A percentile compares a stretch with the other conserved stretches of the same genome.
Evolutionary conservation across 495 filamentous ascomycete genomes (phyloP).

Genomic region (Podospora anserina): DNA sequence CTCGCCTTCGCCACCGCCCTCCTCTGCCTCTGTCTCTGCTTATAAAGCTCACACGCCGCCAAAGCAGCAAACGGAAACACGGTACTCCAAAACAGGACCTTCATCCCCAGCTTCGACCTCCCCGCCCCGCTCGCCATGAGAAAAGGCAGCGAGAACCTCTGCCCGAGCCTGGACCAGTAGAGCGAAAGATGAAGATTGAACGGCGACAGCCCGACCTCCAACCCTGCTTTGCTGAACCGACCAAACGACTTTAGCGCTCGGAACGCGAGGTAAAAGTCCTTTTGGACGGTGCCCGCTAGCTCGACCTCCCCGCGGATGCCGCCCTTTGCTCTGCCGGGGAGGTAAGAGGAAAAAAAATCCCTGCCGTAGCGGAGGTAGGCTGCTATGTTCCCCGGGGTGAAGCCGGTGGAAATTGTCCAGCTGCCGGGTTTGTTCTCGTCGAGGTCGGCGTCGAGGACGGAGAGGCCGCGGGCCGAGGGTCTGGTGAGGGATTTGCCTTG

Average conservation of each 20-base stretch:
- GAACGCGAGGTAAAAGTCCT: slow-evolving; percentile 28
- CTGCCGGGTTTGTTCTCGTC: slow-evolving; percentile 14
- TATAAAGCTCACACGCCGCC: slow-evolving; percentile 49
- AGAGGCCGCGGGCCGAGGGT: slow-evolving; percentile 20
- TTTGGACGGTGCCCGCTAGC: slow-evolving; percentile 18
- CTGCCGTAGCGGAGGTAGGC: slow-evolving; percentile 28
- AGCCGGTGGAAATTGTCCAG: slow-evolving; percentile 27
- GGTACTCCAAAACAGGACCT: slow-evolving; percentile 36
- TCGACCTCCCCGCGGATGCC: slow-evolving; percentile 29
- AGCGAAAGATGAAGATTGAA: slow-evolving; percentile 35
- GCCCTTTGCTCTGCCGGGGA: background rate
- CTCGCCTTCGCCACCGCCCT: slow-evolving; percentile 36
- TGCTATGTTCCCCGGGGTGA: slow-evolving; percentile 18
- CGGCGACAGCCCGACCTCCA: slow-evolving; percentile 27
- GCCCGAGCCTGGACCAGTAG: slow-evolving; percentile 37
- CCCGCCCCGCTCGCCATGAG: slow-evolving; percentile 19
- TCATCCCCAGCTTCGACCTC: slow-evolving; percentile 16
- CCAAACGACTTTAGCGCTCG: slow-evolving; percentile 26
- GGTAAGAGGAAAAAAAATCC: slow-evolving; percentile 21
- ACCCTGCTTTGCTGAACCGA: slow-evolving; percentile 26
- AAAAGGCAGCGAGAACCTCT: slow-evolving; percentile 36
- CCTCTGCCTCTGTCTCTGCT: slow-evolving; percentile 41
- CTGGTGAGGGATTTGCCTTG: slow-evolving; percentile 25
- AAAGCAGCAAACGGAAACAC: slow-evolving; percentile 51
- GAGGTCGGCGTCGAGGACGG: slow-evolving; percentile 23